Conservation (phyloP, 352 stramenopile genomes). For the Phytophthora vignae region DNA sequence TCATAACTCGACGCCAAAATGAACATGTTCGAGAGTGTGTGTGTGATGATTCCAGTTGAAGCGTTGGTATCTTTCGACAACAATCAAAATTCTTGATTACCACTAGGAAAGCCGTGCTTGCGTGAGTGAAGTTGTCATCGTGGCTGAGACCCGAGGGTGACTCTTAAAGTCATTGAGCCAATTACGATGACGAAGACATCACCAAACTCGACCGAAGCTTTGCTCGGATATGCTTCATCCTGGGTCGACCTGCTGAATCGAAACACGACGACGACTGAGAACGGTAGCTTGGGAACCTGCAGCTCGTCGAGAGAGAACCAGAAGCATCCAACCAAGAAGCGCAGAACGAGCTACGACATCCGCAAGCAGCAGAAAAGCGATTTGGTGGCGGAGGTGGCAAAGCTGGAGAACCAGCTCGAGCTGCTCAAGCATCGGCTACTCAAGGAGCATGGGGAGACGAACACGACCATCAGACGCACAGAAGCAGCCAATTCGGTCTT, state of each 20-base stretch:
- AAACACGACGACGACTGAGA: not conserved
- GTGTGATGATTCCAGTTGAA: not conserved
- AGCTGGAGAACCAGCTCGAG: conserved; percentile 37
- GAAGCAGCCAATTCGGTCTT: conserved; percentile 30
- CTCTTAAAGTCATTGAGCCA: not conserved
- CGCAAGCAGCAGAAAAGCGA: conserved; percentile 47
- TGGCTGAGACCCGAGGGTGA: not conserved
- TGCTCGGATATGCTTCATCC: conserved; percentile 6
- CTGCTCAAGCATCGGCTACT: conserved; percentile 42
- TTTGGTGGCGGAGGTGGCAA: conserved; percentile 29
- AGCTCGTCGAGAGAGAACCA: not conserved
- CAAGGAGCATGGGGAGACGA: conserved; percentile 23
- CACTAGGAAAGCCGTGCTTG: not conserved
- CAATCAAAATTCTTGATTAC: not conserved
- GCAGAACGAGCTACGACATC: conserved; percentile 38
- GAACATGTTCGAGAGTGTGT: not conserved
- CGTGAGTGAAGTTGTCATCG: not conserved
- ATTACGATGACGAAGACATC: not conserved
- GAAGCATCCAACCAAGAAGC: conserved; percentile 15
- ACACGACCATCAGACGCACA: conserved; percentile 14
- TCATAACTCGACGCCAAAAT: too few species aligned
- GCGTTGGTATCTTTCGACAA: not conserved
- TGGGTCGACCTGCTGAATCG: conserved; percentile 10
- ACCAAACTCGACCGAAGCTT: not conserved
- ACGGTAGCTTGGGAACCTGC: conserved; percentile 1